Evolutionary conservation across 2,329 filamentous ascomycete species (phyloP).

Genomic region (Diaporthe sp.): DNA sequence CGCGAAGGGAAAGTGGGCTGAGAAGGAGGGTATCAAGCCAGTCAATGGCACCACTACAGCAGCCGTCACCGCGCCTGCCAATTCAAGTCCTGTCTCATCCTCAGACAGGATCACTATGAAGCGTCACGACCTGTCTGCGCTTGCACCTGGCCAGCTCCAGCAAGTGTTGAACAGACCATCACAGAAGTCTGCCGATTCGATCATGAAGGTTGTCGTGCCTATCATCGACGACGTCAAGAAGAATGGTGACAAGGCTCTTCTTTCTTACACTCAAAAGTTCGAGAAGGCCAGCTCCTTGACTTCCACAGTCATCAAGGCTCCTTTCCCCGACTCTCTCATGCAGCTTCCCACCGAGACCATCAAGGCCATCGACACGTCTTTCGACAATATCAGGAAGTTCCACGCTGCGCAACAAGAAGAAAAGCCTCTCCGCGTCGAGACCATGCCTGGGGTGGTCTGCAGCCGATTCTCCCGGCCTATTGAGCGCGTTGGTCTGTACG

Average conservation of each 20-base stretch:
- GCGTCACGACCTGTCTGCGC: constrained; percentile 76
- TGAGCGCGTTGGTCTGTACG: constrained; percentile 94
- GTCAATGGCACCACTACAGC: constrained; percentile 48
- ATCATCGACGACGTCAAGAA: constrained; percentile 90
- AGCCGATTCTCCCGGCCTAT: constrained; percentile 93
- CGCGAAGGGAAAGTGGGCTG: constrained; percentile 92
- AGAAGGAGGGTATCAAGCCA: constrained; percentile 77
- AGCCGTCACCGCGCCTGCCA: constrained; percentile 44
- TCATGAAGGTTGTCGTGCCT: constrained; percentile 88
- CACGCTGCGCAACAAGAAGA: constrained; percentile 91
- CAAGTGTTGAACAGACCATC: constrained; percentile 88
- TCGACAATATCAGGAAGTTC: constrained; percentile 94
- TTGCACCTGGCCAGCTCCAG: constrained; percentile 72
- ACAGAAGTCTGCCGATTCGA: constrained; percentile 93
- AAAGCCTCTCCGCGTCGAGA: constrained; percentile 86
- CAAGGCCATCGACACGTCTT: constrained; percentile 92
- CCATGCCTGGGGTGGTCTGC: constrained; percentile 97
- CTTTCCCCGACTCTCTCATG: constrained; percentile 89
- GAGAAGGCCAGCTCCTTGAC: constrained; percentile 93
- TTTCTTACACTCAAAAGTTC: constrained; percentile 97
- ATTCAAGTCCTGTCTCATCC: constrained; percentile 40
- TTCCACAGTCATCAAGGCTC: constrained; percentile 88
- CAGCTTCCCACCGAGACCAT: constrained; percentile 84
- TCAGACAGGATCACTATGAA: constrained; percentile 80
- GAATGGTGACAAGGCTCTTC: constrained; percentile 86